phyloP scores from a whole-genome alignment of 768 basidiomycete genomes.

The Tephrocybe sp. region DNA sequence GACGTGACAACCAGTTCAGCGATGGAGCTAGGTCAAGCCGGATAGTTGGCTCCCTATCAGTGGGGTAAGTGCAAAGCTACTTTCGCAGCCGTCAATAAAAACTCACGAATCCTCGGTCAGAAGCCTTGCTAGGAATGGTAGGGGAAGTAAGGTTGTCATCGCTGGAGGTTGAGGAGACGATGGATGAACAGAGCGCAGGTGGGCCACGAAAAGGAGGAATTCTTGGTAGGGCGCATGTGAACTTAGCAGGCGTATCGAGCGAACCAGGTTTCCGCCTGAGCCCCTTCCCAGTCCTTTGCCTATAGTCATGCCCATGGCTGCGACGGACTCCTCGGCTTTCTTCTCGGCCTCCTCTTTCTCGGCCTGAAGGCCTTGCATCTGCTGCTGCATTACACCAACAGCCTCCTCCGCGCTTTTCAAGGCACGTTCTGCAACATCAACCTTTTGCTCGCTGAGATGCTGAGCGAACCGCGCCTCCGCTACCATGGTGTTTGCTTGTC shows the following conservation, averaged over 20 bases:
- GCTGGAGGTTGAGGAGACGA: slow-evolving; percentile 60
- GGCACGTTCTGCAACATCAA: slow-evolving; percentile 73
- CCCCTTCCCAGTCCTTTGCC: slow-evolving; percentile 64
- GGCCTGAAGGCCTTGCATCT: slow-evolving; percentile 74
- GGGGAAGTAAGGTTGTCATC: slow-evolving; percentile 70
- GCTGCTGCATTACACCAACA: slow-evolving; percentile 78
- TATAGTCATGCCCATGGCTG: slow-evolving; percentile 66
- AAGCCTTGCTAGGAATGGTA: slow-evolving; percentile 78
- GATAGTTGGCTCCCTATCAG: slow-evolving; percentile 80
- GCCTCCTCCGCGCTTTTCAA: slow-evolving; percentile 85
- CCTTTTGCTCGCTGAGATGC: slow-evolving; percentile 68
- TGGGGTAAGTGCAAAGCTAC: slow-evolving; percentile 12
- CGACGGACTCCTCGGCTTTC: slow-evolving; percentile 47
- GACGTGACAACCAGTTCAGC: slow-evolving; percentile 90
- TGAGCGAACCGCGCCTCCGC: slow-evolving; percentile 80
- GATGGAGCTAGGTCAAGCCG: slow-evolving; percentile 94
- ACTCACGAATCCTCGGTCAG: slow-evolving; percentile 85
- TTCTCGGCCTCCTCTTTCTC: slow-evolving; percentile 66
- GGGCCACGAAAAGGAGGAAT: slow-evolving; percentile 73
- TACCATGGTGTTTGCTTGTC: slow-evolving; percentile 98
- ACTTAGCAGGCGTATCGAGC: slow-evolving; percentile 51
- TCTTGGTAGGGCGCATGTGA: slow-evolving; percentile 80
- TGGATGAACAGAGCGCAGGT: slow-evolving; percentile 71
- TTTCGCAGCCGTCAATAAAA: slow-evolving; percentile 8
- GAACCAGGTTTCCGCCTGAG: slow-evolving; percentile 24